phyloP scores from a whole-genome alignment of 371 early-diverging fungal genomes.

The Mortierella sp. region DNA sequence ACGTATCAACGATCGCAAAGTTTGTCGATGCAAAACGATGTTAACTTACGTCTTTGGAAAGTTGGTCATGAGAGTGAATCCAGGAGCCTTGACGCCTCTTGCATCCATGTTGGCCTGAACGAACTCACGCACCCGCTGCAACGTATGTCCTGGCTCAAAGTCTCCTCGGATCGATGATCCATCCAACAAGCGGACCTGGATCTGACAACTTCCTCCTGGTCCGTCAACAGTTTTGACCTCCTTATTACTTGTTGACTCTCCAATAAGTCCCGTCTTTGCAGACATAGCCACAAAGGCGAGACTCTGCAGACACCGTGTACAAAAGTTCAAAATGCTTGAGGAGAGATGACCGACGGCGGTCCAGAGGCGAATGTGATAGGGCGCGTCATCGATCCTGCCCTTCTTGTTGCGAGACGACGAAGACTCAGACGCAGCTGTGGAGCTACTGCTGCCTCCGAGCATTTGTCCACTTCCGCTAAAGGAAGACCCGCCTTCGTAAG shows the following conservation, averaged over 20 bases:
- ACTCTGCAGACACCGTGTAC: constrained; percentile 15
- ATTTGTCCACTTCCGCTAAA: constrained; percentile 49
- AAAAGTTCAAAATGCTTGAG: constrained; percentile 25
- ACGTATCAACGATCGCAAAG: no score
- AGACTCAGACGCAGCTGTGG: background rate
- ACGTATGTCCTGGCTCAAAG: constrained; percentile 41
- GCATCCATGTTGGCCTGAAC: constrained; percentile 46
- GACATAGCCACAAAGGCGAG: constrained; percentile 10
- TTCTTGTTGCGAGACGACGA: constrained; percentile 13
- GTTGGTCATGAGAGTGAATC: constrained; percentile 44
- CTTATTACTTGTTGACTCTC: constrained; percentile 1
- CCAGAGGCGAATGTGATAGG: constrained; percentile 38
- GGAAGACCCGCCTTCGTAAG: constrained; percentile 34
- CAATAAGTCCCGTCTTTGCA: constrained; percentile 32
- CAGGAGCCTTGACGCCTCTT: constrained; percentile 27
- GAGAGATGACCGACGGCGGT: constrained; percentile 39
- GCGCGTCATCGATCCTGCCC: constrained; percentile 15
- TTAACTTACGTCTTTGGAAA: constrained; percentile 40
- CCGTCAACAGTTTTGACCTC: constrained; percentile 34
- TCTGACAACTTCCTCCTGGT: constrained; percentile 51
- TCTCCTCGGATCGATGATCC: constrained; percentile 44
- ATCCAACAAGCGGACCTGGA: constrained; percentile 50
- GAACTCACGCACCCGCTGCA: constrained; percentile 42
- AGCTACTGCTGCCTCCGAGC: constrained; percentile 21
- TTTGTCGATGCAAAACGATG: no score